Base-by-base conservation (phyloP, 495 filamentous ascomycete genomes). In the Xylaria acuta region DNA sequence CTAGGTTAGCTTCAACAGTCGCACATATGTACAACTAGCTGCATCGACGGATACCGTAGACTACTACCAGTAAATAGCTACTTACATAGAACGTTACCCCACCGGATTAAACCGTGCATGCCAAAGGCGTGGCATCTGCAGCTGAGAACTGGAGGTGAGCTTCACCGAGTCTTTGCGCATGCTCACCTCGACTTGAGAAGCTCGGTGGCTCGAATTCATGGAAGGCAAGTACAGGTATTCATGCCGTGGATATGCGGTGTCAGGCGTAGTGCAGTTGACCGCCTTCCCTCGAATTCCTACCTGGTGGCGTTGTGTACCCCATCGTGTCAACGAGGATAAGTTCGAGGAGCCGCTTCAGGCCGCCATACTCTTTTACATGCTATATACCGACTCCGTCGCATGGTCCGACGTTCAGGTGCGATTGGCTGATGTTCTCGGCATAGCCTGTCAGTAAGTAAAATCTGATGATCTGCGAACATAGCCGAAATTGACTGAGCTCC, bases 151-250 rank as follows among this genome's bases (percentile, higher is more conserved):
- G 69, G 49, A 49, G 70, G 63, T 67, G 70, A 72, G 60, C 49
- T 60, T 67, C 70, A 67, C 70, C 70, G 70, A 66, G 70, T 66
- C 62, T 65, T 65, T 65, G 53, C 70, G n/a, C 51, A 67, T 59
- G 40, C 51, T 64, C 60, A 64, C 58, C 69, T 64, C 36, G 41
- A 22, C 12, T 40, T 27, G 36, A 49, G n/a, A 32, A 41, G 4
- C 18, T 65, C 60, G 62, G 30, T 27, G 40, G 34, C 58, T 51
- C 43, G n/a, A 34, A 53, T 4, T 45, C 14, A 56, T 11, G 27
- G 38, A 27, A 20, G 12, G 18, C 9, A 5, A 59, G 51, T 59
- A n/a, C 12, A 25, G 38, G 60, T 30, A 6, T 27, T 56, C 49
- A 30, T 41, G 65, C 65, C 68, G 68, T 60, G 22, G 58, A 53